Conservation (phyloP, 2,329 filamentous ascomycete species). For the Myriosclerotinia scirpicola region DNA sequence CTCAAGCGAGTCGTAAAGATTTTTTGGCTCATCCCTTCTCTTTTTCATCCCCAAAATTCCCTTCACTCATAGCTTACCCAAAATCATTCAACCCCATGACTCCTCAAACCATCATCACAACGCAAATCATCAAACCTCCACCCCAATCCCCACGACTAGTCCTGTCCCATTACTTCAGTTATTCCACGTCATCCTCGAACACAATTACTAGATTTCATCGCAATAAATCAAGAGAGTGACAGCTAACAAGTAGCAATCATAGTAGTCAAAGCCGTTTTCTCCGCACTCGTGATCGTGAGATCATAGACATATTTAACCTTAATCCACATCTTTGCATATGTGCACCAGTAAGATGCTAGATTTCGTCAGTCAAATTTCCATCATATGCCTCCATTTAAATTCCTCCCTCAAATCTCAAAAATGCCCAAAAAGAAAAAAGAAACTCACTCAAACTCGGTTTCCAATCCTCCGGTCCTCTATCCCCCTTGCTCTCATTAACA, state of each 20-base stretch:
- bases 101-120: background rate
- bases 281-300: constrained; percentile 67
- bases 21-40: background rate
- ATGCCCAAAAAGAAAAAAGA: background rate
- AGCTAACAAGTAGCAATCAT: constrained; percentile 65
- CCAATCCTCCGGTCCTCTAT: constrained; percentile 72
- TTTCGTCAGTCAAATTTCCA: constrained; percentile 21
- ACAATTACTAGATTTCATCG: background rate
- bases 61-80: background rate
- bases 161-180: background rate
- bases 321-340: constrained; percentile 73
- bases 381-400: background rate
- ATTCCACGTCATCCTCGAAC: no score
- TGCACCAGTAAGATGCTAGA: constrained; percentile 67
- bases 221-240: background rate
- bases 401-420: no score
- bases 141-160: background rate
- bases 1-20: no score
- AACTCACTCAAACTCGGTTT: constrained; percentile 49
- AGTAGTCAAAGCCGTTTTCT: constrained; percentile 65
- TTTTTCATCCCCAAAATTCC: background rate
- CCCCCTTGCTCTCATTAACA: constrained; percentile 74
- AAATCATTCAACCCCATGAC: background rate
- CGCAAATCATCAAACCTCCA: background rate
- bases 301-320: constrained; percentile 73